Conservation (phyloP, 768 basidiomycete species). For the Boletus vinaceobasis region DNA sequence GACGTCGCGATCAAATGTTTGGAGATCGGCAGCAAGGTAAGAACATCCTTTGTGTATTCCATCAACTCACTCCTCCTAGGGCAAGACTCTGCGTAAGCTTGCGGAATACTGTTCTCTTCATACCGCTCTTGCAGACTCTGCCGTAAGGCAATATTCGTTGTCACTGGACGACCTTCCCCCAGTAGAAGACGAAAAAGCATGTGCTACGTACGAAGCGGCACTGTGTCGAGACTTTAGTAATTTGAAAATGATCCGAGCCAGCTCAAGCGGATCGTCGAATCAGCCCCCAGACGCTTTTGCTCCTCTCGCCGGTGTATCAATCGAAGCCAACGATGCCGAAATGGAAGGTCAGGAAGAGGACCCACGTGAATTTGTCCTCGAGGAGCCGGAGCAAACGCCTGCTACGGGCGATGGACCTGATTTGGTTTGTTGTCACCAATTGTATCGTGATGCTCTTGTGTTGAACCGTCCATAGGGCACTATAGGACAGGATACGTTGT, state of each 20-base stretch:
- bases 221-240: conserved; percentile 54
- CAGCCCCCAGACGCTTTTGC: background rate
- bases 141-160: conserved; percentile 50
- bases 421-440: conserved; percentile 18
- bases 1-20: conserved; percentile 61
- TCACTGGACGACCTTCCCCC: conserved; percentile 54
- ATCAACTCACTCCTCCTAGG: conserved; percentile 37
- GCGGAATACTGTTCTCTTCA: conserved; percentile 47
- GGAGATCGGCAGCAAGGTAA: conserved; percentile 53
- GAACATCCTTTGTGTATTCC: background rate
- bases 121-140: conserved; percentile 40
- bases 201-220: conserved; percentile 43
- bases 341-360: conserved; percentile 14
- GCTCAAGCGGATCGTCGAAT: conserved; percentile 12
- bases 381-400: conserved; percentile 17
- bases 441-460: background rate
- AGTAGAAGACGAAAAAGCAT: conserved; percentile 46
- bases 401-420: conserved; percentile 18
- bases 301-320: conserved; percentile 10
- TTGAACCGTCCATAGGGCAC: conserved; percentile 44
- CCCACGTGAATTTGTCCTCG: conserved; percentile 14
- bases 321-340: conserved; percentile 7
- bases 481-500: conserved; percentile 70
- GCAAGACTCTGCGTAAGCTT: conserved; percentile 62
- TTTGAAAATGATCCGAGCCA: conserved; percentile 27